A percentile compares a stretch with the other conserved stretches of the same genome.
Conservation (phyloP, 2,329 filamentous ascomycete genomes). For the Fusarium annulatum region DNA sequence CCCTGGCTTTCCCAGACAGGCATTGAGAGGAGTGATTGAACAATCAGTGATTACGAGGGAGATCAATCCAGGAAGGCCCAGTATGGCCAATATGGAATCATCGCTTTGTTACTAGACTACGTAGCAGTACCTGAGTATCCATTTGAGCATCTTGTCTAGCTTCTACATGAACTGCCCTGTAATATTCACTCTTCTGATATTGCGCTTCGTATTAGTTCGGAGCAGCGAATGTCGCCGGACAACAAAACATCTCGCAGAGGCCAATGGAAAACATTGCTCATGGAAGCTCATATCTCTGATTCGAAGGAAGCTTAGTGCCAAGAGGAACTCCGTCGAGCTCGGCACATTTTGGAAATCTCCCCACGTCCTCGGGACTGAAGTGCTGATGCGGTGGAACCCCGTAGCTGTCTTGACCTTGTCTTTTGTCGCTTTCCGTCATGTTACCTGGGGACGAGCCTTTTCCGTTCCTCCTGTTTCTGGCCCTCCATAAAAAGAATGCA, state of each 20-base stretch:
- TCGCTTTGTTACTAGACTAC: neutral
- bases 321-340: neutral
- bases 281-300: neutral
- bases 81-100: neutral
- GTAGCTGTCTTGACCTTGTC: fast-evolving
- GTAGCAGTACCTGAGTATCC: neutral
- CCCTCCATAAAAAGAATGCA: neutral
- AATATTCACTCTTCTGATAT: neutral
- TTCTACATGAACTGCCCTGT: neutral
- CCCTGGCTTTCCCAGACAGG: neutral
- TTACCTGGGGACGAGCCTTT: fast-evolving
- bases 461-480: neutral
- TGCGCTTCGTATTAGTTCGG: neutral
- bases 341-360: neutral
- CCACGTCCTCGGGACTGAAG: neutral
- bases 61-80: too few relatives aligned
- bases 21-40: neutral
- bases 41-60: neutral
- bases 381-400: neutral
- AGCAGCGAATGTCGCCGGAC: neutral
- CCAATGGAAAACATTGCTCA: neutral
- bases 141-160: neutral
- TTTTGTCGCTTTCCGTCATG: neutral
- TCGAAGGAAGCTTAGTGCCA: neutral
- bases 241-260: neutral